Evolutionary conservation across 805 yeast species (phyloP), one percentile per base, ranked within the genome.

Genomic region (Scheffersomyces coipomensis): DNA sequence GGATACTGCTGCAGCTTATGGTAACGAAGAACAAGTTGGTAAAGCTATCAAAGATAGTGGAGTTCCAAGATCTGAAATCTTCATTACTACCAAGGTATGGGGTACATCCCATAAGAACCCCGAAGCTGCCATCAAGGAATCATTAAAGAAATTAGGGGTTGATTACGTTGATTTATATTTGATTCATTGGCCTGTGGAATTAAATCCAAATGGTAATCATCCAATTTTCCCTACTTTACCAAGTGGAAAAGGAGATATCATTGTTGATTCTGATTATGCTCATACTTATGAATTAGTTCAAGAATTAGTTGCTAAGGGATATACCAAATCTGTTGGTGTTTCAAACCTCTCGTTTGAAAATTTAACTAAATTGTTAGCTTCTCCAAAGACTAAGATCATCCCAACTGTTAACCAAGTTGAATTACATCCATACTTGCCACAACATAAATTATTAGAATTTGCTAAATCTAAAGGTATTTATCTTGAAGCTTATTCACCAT

Each of bases 371-470:
- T 63, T 86, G 43, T 66, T 83, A 37, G 61, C 60, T 8, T 64
- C 64, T 34, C 71, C 75, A 37, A 68, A 66, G 29, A 75, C 73
- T 38, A 73, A 63, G 23, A 56, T 76, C 35, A 73, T 69, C 19
- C 95, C 95, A 4, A 87, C 76, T n/a, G 78, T 71, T 33, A 78
- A 82, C 62, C 95, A 87, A 68, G 72, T 85, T 43, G 95, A 87
- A 66, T 62, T 79, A 25, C 93, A 87, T 60, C 62, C 60, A 32
- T 52, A 50, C 35, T 49, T 53, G 33, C 59, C 55, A 19, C 54
- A 51, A 43, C 49, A 38, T 35, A 88, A 89, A 34, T 73, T 72
- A 46, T 68, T 83, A 41, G 85, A 76, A 71, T 42, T 79, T 83
- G 42, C 57, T 68, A 24, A 46, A 37, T 34, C 44, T 27, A 41